Percentiles rank a stretch among this genome's conserved stretches.
phyloP scores from a whole-genome alignment of 2,329 filamentous ascomycete species.

The Bipolaris sorokiniana region DNA sequence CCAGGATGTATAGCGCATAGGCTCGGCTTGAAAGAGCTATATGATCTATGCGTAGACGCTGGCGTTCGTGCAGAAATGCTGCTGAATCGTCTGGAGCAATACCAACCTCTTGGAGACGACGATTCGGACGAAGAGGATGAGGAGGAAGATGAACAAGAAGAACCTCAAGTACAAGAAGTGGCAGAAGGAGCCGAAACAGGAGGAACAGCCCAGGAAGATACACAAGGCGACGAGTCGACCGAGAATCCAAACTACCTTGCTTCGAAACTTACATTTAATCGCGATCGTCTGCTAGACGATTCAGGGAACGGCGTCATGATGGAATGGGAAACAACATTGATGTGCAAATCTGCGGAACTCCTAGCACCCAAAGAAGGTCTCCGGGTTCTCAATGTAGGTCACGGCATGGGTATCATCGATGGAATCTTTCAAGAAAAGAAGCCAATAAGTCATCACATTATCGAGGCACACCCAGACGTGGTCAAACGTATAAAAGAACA shows the following conservation, averaged over 20 bases:
- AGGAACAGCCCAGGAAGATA: constrained; percentile 35
- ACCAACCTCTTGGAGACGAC: constrained; percentile 71
- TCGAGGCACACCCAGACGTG: constrained; percentile 59
- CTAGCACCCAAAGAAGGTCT: constrained; percentile 49
- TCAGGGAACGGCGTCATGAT: constrained; percentile 61
- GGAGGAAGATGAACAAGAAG: constrained; percentile 52
- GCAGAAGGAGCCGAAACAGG: constrained; percentile 32
- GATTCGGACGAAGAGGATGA: constrained; percentile 54
- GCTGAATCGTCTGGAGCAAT: constrained; percentile 80
- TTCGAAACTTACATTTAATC: constrained; percentile 56
- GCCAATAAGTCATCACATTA: constrained; percentile 56
- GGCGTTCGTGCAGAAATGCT: constrained; percentile 90
- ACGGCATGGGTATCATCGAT: constrained; percentile 61
- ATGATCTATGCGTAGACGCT: constrained; percentile 84
- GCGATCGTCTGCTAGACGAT: constrained; percentile 55
- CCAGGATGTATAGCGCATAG: constrained; percentile 82
- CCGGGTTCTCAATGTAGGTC: constrained; percentile 57
- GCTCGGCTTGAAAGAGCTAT: constrained; percentile 72
- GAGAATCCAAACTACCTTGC: constrained; percentile 57
- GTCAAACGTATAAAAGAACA: constrained; percentile 53
- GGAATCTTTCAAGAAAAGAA: constrained; percentile 53
- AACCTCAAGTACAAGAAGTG: constrained; percentile 30
- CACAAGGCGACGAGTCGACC: constrained; percentile 44
- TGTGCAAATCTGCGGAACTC: constrained; percentile 54
- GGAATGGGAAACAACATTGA: constrained; percentile 60